Percentiles rank a stretch among this genome's conserved stretches.
These are phyloP conservation scores for Naganishia vaughanmartiniae DNA, from an alignment of 768 basidiomycete species.

Conservation along the genomic window DNA sequence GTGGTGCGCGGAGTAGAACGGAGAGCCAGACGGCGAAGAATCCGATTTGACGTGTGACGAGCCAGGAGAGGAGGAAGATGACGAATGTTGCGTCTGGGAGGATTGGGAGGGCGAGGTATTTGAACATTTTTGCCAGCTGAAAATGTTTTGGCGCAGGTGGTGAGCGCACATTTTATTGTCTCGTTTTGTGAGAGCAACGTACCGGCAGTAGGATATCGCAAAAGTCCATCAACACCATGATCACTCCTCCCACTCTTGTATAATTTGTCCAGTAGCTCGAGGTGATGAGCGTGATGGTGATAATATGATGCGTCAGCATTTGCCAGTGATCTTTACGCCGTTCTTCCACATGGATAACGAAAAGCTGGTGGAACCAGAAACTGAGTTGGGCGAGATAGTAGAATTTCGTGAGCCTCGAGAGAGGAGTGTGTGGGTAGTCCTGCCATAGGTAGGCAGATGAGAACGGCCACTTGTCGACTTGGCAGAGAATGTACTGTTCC, in stretches of 20 bases:
- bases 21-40: conserved; percentile 72
- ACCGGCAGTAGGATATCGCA: conserved; percentile 91
- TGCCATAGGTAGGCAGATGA: conserved; percentile 69
- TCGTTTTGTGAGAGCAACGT: conserved; percentile 50
- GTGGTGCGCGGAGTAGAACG: conserved; percentile 58
- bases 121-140: conserved; percentile 88
- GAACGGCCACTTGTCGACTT: conserved; percentile 66
- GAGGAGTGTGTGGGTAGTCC: conserved; percentile 74
- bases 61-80: conserved; percentile 82
- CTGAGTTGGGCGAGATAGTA: conserved; percentile 83
- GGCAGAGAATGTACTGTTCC: conserved; percentile 72
- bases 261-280: conserved; percentile 77
- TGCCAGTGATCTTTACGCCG: conserved; percentile 87
- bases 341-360: conserved; percentile 89
- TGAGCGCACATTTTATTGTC: neutral
- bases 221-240: conserved; percentile 90
- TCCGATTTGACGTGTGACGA: conserved; percentile 80
- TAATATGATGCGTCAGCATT: conserved; percentile 94
- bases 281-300: conserved; percentile 75
- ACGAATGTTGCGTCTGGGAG: conserved; percentile 74
- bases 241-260: conserved; percentile 82
- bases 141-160: neutral
- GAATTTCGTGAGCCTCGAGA: conserved; percentile 79
- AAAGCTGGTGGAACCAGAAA: conserved; percentile 86
- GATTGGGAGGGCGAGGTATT: conserved; percentile 68